phyloP scores from a whole-genome alignment of 2,329 filamentous ascomycete species.

The Neurospora sp. region DNA sequence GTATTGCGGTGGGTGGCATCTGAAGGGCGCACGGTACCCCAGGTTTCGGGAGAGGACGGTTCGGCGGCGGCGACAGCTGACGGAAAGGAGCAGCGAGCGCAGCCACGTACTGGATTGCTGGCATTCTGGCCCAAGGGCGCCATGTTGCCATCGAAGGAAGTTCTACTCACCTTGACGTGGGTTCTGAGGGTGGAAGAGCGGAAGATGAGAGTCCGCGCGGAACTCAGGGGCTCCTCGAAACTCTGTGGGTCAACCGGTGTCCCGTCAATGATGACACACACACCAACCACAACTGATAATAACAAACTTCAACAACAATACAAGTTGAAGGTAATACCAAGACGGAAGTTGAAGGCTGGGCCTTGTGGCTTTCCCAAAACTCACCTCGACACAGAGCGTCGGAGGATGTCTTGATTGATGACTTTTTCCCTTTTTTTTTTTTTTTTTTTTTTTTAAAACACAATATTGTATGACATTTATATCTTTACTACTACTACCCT shows the following conservation, averaged over 20 bases:
- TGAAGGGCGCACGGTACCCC: constrained; percentile 40
- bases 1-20: constrained; percentile 58
- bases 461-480: background rate
- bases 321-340: constrained; percentile 15
- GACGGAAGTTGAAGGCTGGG: constrained; percentile 5
- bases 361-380: background rate
- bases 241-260: constrained; percentile 12
- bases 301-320: constrained; percentile 7
- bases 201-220: constrained; percentile 21
- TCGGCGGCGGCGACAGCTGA: constrained; percentile 22
- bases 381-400: background rate
- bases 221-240: constrained; percentile 10
- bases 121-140: constrained; percentile 25
- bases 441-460: background rate
- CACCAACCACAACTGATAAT: constrained; percentile 2
- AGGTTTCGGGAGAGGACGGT: constrained; percentile 29
- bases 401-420: background rate
- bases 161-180: constrained; percentile 39
- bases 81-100: constrained; percentile 13
- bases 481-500: background rate
- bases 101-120: constrained; percentile 11
- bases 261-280: constrained; percentile 11
- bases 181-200: constrained; percentile 32
- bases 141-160: constrained; percentile 35
- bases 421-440: background rate